Evolutionary conservation across 163 green algal species (phyloP), one percentile per base, ranked within the genome.

Genomic region (Volvox carteri): DNA sequence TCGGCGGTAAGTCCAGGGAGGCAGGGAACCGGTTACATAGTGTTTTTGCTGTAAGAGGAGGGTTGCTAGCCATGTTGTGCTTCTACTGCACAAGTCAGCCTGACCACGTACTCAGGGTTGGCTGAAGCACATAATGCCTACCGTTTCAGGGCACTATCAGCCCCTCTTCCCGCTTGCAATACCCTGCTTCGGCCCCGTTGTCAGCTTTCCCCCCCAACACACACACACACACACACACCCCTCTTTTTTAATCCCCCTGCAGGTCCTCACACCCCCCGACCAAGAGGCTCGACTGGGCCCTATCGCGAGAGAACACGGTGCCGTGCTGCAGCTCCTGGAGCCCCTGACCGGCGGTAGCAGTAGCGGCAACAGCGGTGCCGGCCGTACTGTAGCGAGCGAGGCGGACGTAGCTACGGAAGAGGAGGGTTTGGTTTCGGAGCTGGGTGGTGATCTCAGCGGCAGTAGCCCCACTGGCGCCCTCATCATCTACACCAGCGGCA

Each of bases 401-500:
- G 11, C 25, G 19, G 8, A 46, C 5, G n/a, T 60, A 72, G n/a
- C 58, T 12, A 44, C 12, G 18, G 44, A 28, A 25, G n/a, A 42
- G 44, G 79, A 48, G 16, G 79, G 56, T 21, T 37, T 67, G 30
- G 23, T 54, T 35, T 37, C 39, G 16, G 79, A 65, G 1, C 67
- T 87, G 46, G 9, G n/a, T 30, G 9, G n/a, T 30, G 81, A 87
- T 16, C 18, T 87, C 33, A 39, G 33, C 35, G 44, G 6, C 65
- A 87, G 81, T 46, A 58, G 41, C 46, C 1, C 19, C 5, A 5
- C 42, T 1, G 96, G 94, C 5, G 95, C 98, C 8, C 90, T 99
- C 19, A 96, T 99, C 75, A 96, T 99, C 4, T 99, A 99, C 94
- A 99, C 98, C 11, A 98, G 95, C 86, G 98, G 98, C 46, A 99